phyloP scores from a whole-genome alignment of 805 yeast species.

The Isabelozyma rhagii region DNA sequence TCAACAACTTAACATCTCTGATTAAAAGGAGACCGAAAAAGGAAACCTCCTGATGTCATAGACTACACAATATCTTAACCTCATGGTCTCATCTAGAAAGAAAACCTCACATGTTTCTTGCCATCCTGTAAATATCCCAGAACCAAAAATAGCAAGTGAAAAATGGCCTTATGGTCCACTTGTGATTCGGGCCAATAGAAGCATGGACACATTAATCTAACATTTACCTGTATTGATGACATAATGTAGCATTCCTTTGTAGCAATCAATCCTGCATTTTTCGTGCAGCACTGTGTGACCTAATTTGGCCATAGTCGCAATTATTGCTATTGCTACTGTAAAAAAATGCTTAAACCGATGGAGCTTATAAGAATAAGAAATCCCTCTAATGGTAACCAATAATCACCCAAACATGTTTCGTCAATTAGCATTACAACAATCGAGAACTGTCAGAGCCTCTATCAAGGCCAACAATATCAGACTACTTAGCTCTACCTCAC shows the following conservation, averaged over 20 bases:
- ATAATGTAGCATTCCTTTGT: no score
- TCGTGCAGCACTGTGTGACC: background rate
- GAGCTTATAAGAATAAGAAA: background rate
- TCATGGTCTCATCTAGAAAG: no score
- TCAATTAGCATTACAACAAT: constrained; percentile 3
- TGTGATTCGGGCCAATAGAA: no score
- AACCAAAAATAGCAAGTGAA: no score
- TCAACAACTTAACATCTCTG: background rate
- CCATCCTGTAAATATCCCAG: no score
- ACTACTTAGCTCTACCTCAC: background rate
- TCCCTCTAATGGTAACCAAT: background rate
- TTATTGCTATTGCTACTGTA: background rate
- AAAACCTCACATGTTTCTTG: background rate
- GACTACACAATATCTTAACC: background rate
- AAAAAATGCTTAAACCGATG: background rate
- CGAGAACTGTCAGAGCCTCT: constrained; percentile 1
- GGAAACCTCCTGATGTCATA: no score
- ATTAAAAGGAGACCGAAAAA: background rate
- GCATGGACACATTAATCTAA: no score
- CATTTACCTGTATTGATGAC: background rate
- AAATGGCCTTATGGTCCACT: no score
- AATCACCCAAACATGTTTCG: constrained; percentile 2
- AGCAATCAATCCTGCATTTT: background rate
- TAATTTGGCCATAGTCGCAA: background rate
- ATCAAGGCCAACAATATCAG: background rate